Percentiles rank a stretch among this genome's conserved stretches.
These are phyloP conservation scores for Pythium sukuiense DNA, from an alignment of 352 stramenopile genomes.

Conservation along the genomic window DNA sequence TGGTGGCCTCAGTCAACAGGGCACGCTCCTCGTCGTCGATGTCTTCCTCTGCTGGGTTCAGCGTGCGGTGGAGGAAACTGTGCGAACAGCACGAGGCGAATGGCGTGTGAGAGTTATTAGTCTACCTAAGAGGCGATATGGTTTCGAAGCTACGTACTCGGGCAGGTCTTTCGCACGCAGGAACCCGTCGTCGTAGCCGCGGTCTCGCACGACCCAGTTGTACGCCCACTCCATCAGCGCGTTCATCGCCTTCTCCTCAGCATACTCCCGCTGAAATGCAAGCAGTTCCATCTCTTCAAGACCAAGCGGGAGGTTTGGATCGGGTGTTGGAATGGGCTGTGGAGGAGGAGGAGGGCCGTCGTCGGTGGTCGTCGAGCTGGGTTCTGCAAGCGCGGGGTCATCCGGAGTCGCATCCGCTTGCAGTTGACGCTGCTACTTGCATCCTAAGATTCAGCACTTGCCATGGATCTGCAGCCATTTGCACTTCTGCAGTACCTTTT, in stretches of 20 bases:
- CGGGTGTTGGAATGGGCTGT: neutral
- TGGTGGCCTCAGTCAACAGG: slow-evolving; percentile 35
- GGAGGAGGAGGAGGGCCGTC: neutral
- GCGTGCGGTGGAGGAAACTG: slow-evolving; percentile 52
- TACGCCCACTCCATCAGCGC: slow-evolving; percentile 70
- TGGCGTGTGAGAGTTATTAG: too few species aligned
- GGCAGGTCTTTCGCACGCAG: slow-evolving; percentile 56
- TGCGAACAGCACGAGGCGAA: too few species aligned
- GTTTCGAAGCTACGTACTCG: slow-evolving; percentile 39
- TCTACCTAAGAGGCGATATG: too few species aligned
- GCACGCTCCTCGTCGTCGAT: slow-evolving; percentile 46
- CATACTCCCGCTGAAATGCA: slow-evolving; percentile 60
- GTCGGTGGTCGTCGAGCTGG: neutral
- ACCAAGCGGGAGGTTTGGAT: slow-evolving; percentile 26
- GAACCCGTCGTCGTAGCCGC: slow-evolving; percentile 43
- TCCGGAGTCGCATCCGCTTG: neutral
- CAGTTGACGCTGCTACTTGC: neutral
- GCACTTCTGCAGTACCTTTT: neutral
- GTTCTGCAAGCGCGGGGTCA: neutral
- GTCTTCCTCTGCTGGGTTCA: slow-evolving; percentile 57
- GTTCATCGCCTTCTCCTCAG: slow-evolving; percentile 46
- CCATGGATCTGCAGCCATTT: too few species aligned
- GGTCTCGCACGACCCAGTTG: slow-evolving; percentile 39
- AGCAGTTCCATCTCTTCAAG: slow-evolving; percentile 48
- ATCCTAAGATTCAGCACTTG: too few species aligned